Evolutionary conservation across 1,284 basidiomycete genomes (phyloP), one percentile per base, ranked within the genome.

Genomic region (Ustilago sp.): DNA sequence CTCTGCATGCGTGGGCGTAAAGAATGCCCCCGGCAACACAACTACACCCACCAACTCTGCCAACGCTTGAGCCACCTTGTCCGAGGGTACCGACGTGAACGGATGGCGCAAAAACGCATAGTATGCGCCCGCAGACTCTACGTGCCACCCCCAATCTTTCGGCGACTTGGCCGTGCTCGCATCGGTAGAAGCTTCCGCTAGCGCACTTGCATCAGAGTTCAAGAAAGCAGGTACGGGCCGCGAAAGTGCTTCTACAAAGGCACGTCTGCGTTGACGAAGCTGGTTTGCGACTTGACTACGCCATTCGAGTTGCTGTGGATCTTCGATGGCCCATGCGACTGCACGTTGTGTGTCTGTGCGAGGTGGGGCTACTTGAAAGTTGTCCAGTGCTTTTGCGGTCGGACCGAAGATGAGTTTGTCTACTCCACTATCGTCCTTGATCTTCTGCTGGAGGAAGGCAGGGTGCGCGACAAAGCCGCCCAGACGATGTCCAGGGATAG

Each of bases 401-500:
- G 79, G 79, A 2, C 82, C 82, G 36, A 80, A 81, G 9, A 53
- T n/a, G 36, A 64, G 52, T 31, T 52, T 80, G 13, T 90, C 87
- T 6, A 87, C 74, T 0, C 67, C 77, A 0, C 32, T 12, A 0
- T 35, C 54, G n/a, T 66, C 61, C 8, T 47, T 57, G 19, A 41
- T 45, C 28, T 31, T 54, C 23, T 70, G 73, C 52, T 74, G 64
- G 8, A 93, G 86, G 57, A 94, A 86, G 0, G 85, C 77, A 0
- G 91, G 89, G 0, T 91, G 89, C 0, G 91, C 91, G n/a, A 91
- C 89, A 68, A 95, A 89, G 5, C 90, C 89, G 1, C 94, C 94
- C 0, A 95, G 89, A 15, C 94, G 90, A 85, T 94, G 92, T 0
- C 94, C 94, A 0, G 94, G 94, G 50, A 96, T 90, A 63, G 91